These are phyloP conservation scores for Hanseniaspora singularis DNA, from an alignment of 805 yeast species.

Conservation along the genomic window DNA sequence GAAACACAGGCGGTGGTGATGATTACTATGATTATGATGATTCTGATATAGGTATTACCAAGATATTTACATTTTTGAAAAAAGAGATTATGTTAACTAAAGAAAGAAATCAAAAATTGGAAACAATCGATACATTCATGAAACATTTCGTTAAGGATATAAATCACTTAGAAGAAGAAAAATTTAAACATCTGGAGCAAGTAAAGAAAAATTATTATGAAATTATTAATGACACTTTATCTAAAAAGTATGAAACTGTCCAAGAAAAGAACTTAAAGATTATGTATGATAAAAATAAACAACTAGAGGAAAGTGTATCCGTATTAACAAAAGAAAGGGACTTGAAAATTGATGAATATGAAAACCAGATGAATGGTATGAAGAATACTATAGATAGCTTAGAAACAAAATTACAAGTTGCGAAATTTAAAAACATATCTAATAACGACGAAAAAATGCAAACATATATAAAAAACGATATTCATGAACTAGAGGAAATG, in stretches of 20 bases:
- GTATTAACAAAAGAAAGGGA: conserved; percentile 7
- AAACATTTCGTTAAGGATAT: conserved; percentile 34
- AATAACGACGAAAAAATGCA: neutral
- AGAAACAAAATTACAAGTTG: conserved; percentile 28
- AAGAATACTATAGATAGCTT: conserved; percentile 26
- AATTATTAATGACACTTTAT: neutral
- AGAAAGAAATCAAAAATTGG: conserved; percentile 45
- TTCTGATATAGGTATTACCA: conserved; percentile 1
- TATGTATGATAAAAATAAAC: conserved; percentile 15
- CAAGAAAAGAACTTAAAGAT: conserved; percentile 8
- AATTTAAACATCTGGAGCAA: conserved; percentile 1
- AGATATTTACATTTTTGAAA: conserved; percentile 33
- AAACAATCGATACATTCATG: conserved; percentile 44
- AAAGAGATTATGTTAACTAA: conserved; percentile 46
- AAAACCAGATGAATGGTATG: conserved; percentile 18
- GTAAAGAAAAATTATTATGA: conserved; percentile 10
- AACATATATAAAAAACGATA: neutral
- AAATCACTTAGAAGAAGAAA: conserved; percentile 17
- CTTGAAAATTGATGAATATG: neutral
- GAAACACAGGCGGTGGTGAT: conserved; percentile 16
- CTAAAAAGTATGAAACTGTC: conserved; percentile 10
- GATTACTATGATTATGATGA: conserved; percentile 6
- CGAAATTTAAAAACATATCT: conserved; percentile 18
- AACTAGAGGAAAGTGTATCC: neutral
- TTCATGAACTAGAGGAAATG: neutral